Evolutionary conservation across 106 monocot species (phyloP).

Genomic region (Alisma plantagoaquatica): DNA sequence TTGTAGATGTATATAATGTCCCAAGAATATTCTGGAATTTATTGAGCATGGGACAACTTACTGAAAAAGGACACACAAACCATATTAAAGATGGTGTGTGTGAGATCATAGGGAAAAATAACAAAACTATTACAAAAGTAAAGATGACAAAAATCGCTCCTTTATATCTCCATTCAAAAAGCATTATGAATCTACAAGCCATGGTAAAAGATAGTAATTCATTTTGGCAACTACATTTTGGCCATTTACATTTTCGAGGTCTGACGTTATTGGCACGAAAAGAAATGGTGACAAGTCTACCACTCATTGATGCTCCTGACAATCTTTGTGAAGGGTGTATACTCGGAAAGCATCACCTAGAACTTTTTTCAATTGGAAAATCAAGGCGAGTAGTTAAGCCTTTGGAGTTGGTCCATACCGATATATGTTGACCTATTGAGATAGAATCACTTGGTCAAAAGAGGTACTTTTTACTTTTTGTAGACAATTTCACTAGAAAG

Average conservation of each 20-base stretch:
- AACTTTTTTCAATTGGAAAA: background rate
- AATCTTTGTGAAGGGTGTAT: background rate
- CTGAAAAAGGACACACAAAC: constrained; percentile 1
- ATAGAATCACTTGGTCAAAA: background rate
- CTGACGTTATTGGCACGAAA: background rate
- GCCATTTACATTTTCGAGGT: background rate
- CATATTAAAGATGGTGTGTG: background rate
- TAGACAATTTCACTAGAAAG: background rate
- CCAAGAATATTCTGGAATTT: background rate
- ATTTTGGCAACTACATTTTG: constrained; percentile 5
- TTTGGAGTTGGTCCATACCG: background rate
- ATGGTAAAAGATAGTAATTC: background rate
- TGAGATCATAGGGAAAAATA: background rate
- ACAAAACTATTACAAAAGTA: background rate
- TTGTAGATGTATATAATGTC: background rate
- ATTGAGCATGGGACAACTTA: constrained; percentile 1
- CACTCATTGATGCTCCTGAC: background rate
- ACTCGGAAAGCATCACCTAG: background rate
- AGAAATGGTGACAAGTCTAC: background rate
- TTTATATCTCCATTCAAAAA: background rate
- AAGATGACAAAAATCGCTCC: background rate
- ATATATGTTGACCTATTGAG: background rate
- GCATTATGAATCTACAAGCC: background rate
- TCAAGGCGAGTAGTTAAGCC: background rate
- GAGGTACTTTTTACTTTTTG: background rate